Percentiles rank a stretch among this genome's conserved stretches.
Conservation (phyloP, 2,329 filamentous ascomycete genomes). For the Lecanicillium sp. region DNA sequence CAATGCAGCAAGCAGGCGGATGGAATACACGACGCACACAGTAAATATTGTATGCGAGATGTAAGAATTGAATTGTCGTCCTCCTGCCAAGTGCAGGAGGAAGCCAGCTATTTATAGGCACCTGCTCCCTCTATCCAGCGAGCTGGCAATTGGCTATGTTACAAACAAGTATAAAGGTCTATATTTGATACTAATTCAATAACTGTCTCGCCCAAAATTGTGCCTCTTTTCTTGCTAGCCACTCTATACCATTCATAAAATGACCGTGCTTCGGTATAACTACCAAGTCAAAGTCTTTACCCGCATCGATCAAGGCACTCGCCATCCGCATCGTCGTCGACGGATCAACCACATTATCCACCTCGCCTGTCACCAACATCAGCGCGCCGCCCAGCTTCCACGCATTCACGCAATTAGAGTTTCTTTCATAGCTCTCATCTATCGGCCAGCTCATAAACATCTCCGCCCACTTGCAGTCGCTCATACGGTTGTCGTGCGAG, state of each 20-base stretch:
- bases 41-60: too few relatives aligned
- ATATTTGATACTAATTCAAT: too few relatives aligned
- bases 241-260: slow-evolving; percentile 1
- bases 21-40: too few relatives aligned
- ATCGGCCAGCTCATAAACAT: slow-evolving; percentile 5
- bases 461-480: slow-evolving; percentile 3
- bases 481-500: slow-evolving; percentile 6
- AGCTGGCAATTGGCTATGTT: too few relatives aligned
- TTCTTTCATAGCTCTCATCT: not conserved
- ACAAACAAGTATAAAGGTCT: too few relatives aligned
- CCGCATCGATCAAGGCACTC: slow-evolving; percentile 3
- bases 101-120: too few relatives aligned
- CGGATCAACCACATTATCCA: slow-evolving; percentile 3
- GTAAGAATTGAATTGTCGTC: too few relatives aligned
- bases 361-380: slow-evolving; percentile 1
- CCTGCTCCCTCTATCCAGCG: too few relatives aligned
- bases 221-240: not conserved
- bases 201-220: too few relatives aligned
- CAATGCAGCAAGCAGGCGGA: too few relatives aligned
- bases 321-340: slow-evolving; percentile 4
- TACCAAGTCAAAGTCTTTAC: slow-evolving; percentile 2
- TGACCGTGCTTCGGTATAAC: not conserved
- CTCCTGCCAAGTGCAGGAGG: too few relatives aligned
- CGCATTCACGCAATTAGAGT: slow-evolving; percentile 1
- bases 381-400: slow-evolving; percentile 2